Conservation (phyloP, 2,329 filamentous ascomycete genomes). For the Paecilomyces dactylethromorphus region DNA sequence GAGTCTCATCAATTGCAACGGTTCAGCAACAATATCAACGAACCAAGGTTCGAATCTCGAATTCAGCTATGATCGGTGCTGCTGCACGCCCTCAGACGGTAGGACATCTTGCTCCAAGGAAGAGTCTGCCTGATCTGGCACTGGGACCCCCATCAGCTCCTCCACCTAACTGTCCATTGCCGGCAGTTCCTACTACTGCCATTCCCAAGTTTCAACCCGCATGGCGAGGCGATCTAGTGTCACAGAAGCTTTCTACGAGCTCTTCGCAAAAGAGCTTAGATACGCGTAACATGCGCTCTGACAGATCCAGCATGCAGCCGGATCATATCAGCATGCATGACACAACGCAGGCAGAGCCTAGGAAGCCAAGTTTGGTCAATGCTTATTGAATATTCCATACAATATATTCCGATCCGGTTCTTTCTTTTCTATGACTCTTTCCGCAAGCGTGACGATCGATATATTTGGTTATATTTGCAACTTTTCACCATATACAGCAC, state of each 20-base stretch:
- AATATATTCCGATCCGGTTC: neutral
- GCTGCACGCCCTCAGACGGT: neutral
- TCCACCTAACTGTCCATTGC: constrained; percentile 19
- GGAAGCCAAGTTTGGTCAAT: neutral
- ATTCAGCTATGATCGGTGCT: constrained; percentile 1
- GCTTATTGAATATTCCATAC: neutral
- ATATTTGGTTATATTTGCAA: too few relatives aligned
- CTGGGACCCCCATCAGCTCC: constrained; percentile 17
- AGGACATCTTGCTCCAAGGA: constrained; percentile 7
- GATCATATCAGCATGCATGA: neutral
- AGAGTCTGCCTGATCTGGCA: constrained; percentile 14
- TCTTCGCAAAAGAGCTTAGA: neutral
- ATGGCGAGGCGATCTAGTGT: neutral
- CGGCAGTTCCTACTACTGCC: constrained; percentile 12
- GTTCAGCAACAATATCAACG: neutral
- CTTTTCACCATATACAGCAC: too few relatives aligned
- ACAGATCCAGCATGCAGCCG: neutral
- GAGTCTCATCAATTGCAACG: neutral
- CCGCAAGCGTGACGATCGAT: too few relatives aligned
- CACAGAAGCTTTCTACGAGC: neutral
- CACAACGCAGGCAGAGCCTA: neutral
- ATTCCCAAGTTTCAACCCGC: constrained; percentile 2
- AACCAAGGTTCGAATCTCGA: neutral
- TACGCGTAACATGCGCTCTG: neutral
- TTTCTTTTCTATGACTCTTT: neutral